Evolutionary conservation across 192 early-diverging fungal genomes (phyloP).

Genomic region (Gigaspora rosea): DNA sequence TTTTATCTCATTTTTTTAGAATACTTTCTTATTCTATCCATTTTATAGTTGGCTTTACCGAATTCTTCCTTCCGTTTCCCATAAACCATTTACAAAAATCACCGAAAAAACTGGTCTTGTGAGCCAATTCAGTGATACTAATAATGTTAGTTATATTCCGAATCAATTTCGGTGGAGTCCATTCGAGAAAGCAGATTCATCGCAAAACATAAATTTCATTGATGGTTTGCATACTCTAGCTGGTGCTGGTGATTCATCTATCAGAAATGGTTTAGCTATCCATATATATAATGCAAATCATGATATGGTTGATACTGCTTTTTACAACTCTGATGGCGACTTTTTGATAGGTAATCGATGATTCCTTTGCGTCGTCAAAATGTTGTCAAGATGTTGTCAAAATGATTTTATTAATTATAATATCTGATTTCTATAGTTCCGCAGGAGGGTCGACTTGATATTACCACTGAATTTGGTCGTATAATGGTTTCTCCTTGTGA

Average conservation of each 20-base stretch:
- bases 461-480: slow-evolving; percentile 89
- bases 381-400: no score
- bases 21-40: no score
- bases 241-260: slow-evolving; percentile 82
- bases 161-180: slow-evolving; percentile 94
- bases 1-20: no score
- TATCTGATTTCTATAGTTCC: slow-evolving; percentile 60
- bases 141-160: slow-evolving; percentile 68
- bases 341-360: slow-evolving; percentile 73
- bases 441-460: slow-evolving; percentile 86
- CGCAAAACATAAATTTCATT: slow-evolving; percentile 63
- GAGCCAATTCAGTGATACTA: slow-evolving; percentile 56
- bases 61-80: slow-evolving; percentile 87
- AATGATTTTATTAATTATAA: neutral
- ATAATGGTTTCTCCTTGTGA: slow-evolving; percentile 85
- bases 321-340: slow-evolving; percentile 93
- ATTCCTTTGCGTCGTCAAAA: neutral
- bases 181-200: slow-evolving; percentile 47
- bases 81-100: slow-evolving; percentile 64
- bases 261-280: slow-evolving; percentile 79
- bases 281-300: slow-evolving; percentile 79
- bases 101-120: slow-evolving; percentile 46
- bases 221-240: slow-evolving; percentile 81
- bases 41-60: slow-evolving; percentile 88
- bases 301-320: slow-evolving; percentile 76